phyloP scores from a whole-genome alignment of 495 filamentous ascomycete genomes.

The Aspergillus indologenus region DNA sequence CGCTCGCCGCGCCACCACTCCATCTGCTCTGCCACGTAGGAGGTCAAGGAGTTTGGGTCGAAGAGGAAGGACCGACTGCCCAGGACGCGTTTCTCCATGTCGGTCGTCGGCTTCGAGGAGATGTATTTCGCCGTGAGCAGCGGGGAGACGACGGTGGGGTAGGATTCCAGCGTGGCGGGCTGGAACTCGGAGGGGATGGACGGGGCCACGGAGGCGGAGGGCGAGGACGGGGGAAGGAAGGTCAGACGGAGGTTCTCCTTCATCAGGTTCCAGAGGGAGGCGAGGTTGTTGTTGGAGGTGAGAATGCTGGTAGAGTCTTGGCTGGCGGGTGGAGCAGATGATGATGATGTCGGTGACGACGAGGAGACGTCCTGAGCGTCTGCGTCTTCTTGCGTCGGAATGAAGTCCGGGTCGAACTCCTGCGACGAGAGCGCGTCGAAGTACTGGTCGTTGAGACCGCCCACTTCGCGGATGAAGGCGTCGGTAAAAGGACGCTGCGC shows the following conservation, averaged over 20 bases:
- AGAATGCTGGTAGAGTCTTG: conserved; percentile 55
- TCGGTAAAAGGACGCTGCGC: conserved; percentile 67
- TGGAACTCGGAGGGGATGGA: conserved; percentile 52
- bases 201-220: conserved; percentile 31
- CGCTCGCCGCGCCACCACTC: conserved; percentile 85
- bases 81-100: conserved; percentile 47
- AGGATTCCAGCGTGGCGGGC: conserved; percentile 56
- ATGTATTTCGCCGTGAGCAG: conserved; percentile 46
- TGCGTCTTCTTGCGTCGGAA: conserved; percentile 30
- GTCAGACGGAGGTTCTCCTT: conserved; percentile 60
- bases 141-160: conserved; percentile 43
- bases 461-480: conserved; percentile 75
- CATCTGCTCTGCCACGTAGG: conserved; percentile 67
- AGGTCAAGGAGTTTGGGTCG: conserved; percentile 56
- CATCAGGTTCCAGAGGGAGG: conserved; percentile 64
- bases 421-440: conserved; percentile 37
- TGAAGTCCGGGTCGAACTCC: conserved; percentile 31
- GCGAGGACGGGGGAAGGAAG: conserved; percentile 43
- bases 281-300: conserved; percentile 56
- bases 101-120: conserved; percentile 31
- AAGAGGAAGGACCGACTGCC: conserved; percentile 69
- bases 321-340: conserved; percentile 21
- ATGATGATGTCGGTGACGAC: neutral
- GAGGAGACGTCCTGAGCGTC: neutral
- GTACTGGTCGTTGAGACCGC: conserved; percentile 60